Evolutionary conservation across 2,329 filamentous ascomycete species (phyloP), one percentile per base, ranked within the genome.

Genomic region (Lasiodiplodia sp.): DNA sequence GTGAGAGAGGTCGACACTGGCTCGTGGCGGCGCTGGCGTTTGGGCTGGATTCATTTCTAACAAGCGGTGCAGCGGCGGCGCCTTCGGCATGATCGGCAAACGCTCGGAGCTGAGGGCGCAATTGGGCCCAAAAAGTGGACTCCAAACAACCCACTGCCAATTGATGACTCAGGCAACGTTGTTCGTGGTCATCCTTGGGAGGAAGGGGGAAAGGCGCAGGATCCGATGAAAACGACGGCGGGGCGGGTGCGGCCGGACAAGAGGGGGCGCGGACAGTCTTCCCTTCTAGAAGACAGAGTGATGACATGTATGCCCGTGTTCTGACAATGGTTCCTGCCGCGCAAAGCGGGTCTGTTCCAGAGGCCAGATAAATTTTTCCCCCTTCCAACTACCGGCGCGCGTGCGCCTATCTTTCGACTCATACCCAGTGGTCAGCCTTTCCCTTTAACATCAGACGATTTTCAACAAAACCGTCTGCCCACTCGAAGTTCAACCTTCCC

Each of bases 71-170:
- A 21, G 47, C 60, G 28, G 60, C 60, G 60, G 47, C 47, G 34
- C n/a, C 44, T 51, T 64, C 60, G 60, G 60, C 60, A 64, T 47
- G 60, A 64, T 64, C 60, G 60, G 60, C 60, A 40, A 64, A 64
- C 60, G 60, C 60, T 64, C 60, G 60, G 60, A 64, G 60, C 60
- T 64, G 60, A 25, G 60, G 18, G 44, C 47, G 40, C 57, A 31
- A 21, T 64, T 53, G 44, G 60, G 60, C 18, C 57, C 25, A 5
- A 28, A 49, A 49, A 62, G 57, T 51, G 38, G 38, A 51, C 31
- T 44, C 21, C 56, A 60, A n/a, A 14, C n/a, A 44, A 44, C 23
- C 4, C 10, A 60, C 8, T 21, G 55, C 37, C 44, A 21, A 10
- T 47, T 4, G 56, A 44, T 47, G 57, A 60, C 38, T 60, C 57